phyloP scores from a whole-genome alignment of 2,329 filamentous ascomycete genomes.

The Chaetomiaceae sp. region DNA sequence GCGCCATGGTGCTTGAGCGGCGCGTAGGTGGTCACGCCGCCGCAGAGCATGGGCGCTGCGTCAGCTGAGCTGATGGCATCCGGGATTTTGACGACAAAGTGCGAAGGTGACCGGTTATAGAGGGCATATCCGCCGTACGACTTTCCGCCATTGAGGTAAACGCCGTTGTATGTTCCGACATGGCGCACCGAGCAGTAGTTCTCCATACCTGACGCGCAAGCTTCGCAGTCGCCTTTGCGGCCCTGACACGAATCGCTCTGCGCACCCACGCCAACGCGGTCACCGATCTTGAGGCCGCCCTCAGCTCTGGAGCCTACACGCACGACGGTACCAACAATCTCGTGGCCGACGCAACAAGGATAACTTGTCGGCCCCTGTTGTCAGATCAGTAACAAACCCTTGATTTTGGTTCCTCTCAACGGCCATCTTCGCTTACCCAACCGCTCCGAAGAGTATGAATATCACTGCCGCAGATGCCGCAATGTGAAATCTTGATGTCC shows the following conservation, averaged over 20 bases:
- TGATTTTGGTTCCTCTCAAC: background rate
- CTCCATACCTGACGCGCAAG: conserved; percentile 32
- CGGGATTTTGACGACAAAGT: conserved; percentile 48
- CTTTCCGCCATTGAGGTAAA: conserved; percentile 51
- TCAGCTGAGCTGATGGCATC: conserved; percentile 38
- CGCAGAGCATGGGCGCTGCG: conserved; percentile 64
- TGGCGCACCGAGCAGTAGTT: conserved; percentile 38
- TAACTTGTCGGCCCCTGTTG: conserved; percentile 24
- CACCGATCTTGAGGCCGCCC: conserved; percentile 51
- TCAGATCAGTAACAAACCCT: background rate
- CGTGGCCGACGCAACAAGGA: conserved; percentile 57
- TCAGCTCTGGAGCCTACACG: conserved; percentile 48
- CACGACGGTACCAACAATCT: conserved; percentile 58
- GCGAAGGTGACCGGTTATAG: conserved; percentile 33
- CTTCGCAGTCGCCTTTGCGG: conserved; percentile 37
- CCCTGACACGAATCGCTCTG: conserved; percentile 52
- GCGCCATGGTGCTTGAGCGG: conserved; percentile 60
- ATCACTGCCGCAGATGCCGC: conserved; percentile 62
- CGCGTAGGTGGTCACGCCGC: conserved; percentile 62
- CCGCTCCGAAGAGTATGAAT: conserved; percentile 55
- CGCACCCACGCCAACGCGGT: conserved; percentile 60
- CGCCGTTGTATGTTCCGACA: conserved; percentile 51
- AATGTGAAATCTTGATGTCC: conserved; percentile 62
- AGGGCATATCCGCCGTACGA: conserved; percentile 54
- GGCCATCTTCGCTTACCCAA: conserved; percentile 35